Evolutionary conservation across 2,329 filamentous ascomycete genomes (phyloP).

Genomic region (Pyrenochaeta sp.): DNA sequence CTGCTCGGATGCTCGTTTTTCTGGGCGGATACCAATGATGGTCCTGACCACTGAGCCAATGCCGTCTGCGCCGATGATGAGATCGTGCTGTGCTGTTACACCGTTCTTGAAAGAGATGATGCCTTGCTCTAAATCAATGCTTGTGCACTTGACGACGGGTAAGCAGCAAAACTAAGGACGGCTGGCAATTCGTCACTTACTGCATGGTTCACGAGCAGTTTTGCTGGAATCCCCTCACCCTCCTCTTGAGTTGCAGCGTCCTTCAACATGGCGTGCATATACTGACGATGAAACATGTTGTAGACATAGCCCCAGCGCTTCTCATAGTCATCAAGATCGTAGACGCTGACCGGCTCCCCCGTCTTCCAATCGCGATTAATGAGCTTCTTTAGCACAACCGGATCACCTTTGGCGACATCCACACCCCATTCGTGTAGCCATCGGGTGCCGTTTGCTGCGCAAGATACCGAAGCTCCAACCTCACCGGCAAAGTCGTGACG

Average conservation of each 20-base stretch:
- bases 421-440: slow-evolving; percentile 76
- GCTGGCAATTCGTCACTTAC: slow-evolving; percentile 8
- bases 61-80: slow-evolving; percentile 71
- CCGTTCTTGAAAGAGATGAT: slow-evolving; percentile 57
- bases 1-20: slow-evolving; percentile 66
- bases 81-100: slow-evolving; percentile 60
- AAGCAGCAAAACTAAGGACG: not conserved
- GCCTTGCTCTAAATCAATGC: slow-evolving; percentile 62
- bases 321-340: slow-evolving; percentile 71
- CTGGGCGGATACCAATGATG: slow-evolving; percentile 69
- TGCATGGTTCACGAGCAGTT: slow-evolving; percentile 64
- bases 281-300: slow-evolving; percentile 74
- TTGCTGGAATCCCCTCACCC: slow-evolving; percentile 63
- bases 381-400: slow-evolving; percentile 70
- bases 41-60: slow-evolving; percentile 71
- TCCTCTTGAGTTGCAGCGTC: slow-evolving; percentile 63
- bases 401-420: slow-evolving; percentile 69
- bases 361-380: slow-evolving; percentile 77
- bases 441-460: slow-evolving; percentile 73
- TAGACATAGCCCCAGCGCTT: slow-evolving; percentile 68
- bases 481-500: slow-evolving; percentile 72
- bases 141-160: slow-evolving; percentile 49
- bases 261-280: slow-evolving; percentile 74
- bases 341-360: slow-evolving; percentile 70
- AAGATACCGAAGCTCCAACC: slow-evolving; percentile 62